Evolutionary conservation across 768 basidiomycete genomes (phyloP), one percentile per base, ranked within the genome.

Genomic region (Boletellus ananas): DNA sequence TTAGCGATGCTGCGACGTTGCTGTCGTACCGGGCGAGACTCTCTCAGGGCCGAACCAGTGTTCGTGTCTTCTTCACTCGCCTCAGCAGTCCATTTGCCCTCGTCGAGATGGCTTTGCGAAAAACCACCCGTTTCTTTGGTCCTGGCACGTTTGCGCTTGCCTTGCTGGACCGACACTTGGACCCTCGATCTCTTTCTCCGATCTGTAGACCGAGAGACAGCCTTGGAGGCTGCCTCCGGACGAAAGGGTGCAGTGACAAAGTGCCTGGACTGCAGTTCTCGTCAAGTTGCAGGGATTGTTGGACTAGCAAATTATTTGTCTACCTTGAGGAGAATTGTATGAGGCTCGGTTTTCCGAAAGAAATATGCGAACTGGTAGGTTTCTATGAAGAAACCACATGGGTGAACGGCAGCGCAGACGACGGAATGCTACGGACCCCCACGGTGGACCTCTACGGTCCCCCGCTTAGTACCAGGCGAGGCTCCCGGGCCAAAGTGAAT

Each of bases 351-450:
- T 67, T 84, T 84, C 20, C 90, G 80, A 57, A 94, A 74, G 70
- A 94, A 95, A 65, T 91, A 95, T 42, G 87, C 91, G 64, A 91
- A 93, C 57, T 95, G 93, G 61, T 94, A 95, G 0, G 78, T 79
- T 52, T 88, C 93, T 94, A 63, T 17, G 42, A 25, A 34, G 45
- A 38, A 43, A 36, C 31, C 43, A 21, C 33, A 46, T 49, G 49
- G 4, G 38, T 49, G 34, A 50, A 47, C 43, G 45, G 49, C 45
- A 43, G 25, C 38, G 5, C 42, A 36, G 37, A 17, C 37, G 42
- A 41, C 3, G 23, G 33, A 21, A 20, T 21, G 34, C 16, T 23
- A 45, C 52, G 38, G 55, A 90, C 93, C 87, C 70, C 92, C 92
- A 67, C 90, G 75, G 64, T 91, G 82, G 2, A 91, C 90, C 51